phyloP scores from a whole-genome alignment of 257 asterid species.

The Solanum infundibuliforme region DNA sequence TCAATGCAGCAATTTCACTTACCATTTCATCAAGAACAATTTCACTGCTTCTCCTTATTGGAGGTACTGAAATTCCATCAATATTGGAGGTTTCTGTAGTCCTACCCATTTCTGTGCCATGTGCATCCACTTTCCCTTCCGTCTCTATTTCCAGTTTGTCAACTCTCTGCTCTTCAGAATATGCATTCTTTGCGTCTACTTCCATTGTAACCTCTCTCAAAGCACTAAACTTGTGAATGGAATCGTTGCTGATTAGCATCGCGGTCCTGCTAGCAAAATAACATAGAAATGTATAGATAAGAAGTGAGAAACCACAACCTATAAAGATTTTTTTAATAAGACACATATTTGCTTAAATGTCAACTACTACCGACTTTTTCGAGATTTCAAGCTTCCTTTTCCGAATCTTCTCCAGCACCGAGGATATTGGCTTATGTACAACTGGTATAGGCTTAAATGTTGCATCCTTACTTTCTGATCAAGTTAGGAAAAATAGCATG shows the following conservation, averaged over 20 bases:
- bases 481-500: neutral
- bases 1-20: neutral
- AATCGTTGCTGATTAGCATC: slow-evolving; percentile 7
- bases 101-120: slow-evolving; percentile 9
- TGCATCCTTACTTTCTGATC: slow-evolving; percentile 61
- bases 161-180: slow-evolving; percentile 14
- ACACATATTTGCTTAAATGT: neutral
- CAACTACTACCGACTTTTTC: slow-evolving; percentile 9
- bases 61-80: slow-evolving; percentile 17
- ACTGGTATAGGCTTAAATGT: slow-evolving; percentile 56
- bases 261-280: slow-evolving; percentile 26
- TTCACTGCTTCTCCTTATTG: slow-evolving; percentile 11
- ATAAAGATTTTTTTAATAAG: neutral
- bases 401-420: slow-evolving; percentile 77
- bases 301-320: neutral
- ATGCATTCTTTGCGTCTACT: slow-evolving; percentile 9
- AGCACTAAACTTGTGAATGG: slow-evolving; percentile 12
- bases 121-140: slow-evolving; percentile 11
- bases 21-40: slow-evolving; percentile 27
- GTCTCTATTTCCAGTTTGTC: slow-evolving; percentile 8
- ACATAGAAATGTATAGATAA: neutral
- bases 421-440: slow-evolving; percentile 76
- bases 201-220: slow-evolving; percentile 22
- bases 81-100: slow-evolving; percentile 9
- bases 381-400: slow-evolving; percentile 76